Evolutionary conservation across 2,329 filamentous ascomycete genomes (phyloP), one percentile per base, ranked within the genome.

Genomic region (Tolypocladium paradoxum): DNA sequence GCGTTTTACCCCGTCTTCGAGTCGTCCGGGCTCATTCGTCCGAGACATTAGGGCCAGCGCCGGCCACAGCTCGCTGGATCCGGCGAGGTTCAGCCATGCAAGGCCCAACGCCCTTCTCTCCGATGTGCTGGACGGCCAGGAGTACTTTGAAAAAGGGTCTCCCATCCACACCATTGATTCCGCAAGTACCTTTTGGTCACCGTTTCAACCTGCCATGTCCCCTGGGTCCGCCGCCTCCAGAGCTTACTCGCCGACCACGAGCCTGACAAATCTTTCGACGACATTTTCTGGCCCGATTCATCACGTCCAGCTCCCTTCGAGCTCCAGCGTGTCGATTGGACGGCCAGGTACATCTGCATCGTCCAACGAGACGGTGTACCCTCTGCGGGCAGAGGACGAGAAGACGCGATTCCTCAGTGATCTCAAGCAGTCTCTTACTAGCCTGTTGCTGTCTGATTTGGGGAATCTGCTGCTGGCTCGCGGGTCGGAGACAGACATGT

Each of bases 401-500:
- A 95, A 93, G 71, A 75, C 81, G 3, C 78, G 76, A n/a, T 96
- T 96, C 67, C 73, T 96, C 52, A 76, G 81, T 8, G 85, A 90
- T 33, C 74, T 96, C 33, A 85, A 85, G 60, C 87, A 91, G 64
- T 87, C 84, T 0, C 72, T 97, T 38, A 92, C 86, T 2, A 91
- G 90, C 58, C 75, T 99, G 20, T 72, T 97, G 2, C 73, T 97
- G 29, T 97, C 92, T 49, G 93, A 99, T 65, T 76, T 97, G 4
- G 90, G 91, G 6, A 90, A 85, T 40, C 81, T 89, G 33, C 85
- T 96, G 1, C 93, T 95, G 68, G 83, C 84, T n/a, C 82, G 81
- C 50, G 93, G 93, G 3, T 95, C 90, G 43, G 93, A 99, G 71
- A 97, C 92, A 0, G 93, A 97, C 66, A 77, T 77, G 3, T 96